phyloP scores from a whole-genome alignment of 805 yeast genomes.

The Cyberlindnera mrakii region DNA sequence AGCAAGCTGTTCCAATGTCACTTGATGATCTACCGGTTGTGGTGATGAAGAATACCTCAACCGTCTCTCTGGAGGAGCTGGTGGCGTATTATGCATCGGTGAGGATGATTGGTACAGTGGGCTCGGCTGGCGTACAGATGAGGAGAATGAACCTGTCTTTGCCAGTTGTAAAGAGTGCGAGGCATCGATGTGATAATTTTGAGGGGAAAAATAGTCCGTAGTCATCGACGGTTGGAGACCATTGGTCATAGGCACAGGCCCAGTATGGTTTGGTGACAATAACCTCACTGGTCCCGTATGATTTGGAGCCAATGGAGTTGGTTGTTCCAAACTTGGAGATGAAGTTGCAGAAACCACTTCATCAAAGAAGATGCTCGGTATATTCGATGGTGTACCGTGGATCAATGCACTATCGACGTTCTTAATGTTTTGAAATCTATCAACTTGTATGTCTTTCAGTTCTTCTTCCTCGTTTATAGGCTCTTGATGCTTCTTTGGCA shows the following conservation, averaged over 20 bases:
- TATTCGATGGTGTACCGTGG: constrained; percentile 59
- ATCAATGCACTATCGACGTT: constrained; percentile 73
- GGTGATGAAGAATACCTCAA: constrained; percentile 22
- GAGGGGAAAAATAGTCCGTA: constrained; percentile 12
- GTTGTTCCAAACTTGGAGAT: constrained; percentile 13
- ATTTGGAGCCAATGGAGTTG: constrained; percentile 26
- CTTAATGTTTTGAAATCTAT: constrained; percentile 65
- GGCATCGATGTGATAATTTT: constrained; percentile 1
- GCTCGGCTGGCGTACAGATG: background rate
- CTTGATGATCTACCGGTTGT: constrained; percentile 7
- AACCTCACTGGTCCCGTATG: constrained; percentile 20
- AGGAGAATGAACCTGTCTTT: constrained; percentile 35
- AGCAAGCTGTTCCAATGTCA: constrained; percentile 9
- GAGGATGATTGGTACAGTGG: constrained; percentile 3
- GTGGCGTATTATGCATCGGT: constrained; percentile 3
- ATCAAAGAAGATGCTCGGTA: constrained; percentile 34
- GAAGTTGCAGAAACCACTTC: constrained; percentile 8
- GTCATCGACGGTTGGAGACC: background rate
- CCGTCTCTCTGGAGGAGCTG: constrained; percentile 16
- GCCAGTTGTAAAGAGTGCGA: constrained; percentile 29
- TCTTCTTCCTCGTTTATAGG: constrained; percentile 63
- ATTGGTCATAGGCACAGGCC: constrained; percentile 8
- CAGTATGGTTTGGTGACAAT: constrained; percentile 16
- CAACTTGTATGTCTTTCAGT: constrained; percentile 65
- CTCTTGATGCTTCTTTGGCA: constrained; percentile 32